phyloP scores from a whole-genome alignment of 805 yeast species.

The Saccharomycopsis oosterbeekiorum region DNA sequence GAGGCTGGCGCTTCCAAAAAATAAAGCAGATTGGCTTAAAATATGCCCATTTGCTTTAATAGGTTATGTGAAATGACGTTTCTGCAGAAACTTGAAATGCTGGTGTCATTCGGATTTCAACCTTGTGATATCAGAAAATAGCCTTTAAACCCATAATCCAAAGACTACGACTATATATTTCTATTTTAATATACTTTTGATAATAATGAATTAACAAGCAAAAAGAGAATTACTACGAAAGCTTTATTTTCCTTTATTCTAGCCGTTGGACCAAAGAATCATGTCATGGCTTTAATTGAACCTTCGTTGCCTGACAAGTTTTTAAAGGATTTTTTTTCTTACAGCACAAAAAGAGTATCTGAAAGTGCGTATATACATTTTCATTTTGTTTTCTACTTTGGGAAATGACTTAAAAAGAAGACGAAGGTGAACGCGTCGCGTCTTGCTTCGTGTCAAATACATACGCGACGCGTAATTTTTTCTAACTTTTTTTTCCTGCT shows the following conservation, averaged over 20 bases:
- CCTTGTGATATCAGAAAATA: not conserved
- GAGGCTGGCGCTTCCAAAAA: not conserved
- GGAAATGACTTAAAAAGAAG: not conserved
- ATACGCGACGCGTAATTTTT: conserved; percentile 1
- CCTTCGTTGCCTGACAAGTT: too few species aligned
- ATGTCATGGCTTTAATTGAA: too few species aligned
- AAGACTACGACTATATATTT: not conserved
- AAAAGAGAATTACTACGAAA: too few species aligned
- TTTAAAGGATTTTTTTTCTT: too few species aligned
- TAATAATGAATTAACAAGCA: not conserved
- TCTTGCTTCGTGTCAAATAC: not conserved
- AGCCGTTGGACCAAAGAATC: too few species aligned
- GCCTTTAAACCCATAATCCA: not conserved
- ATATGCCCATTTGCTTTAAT: not conserved
- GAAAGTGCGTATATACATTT: too few species aligned
- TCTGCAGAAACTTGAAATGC: not conserved
- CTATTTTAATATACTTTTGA: not conserved
- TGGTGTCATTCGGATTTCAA: not conserved
- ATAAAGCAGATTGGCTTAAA: not conserved
- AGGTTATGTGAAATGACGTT: not conserved
- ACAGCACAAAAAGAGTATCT: too few species aligned
- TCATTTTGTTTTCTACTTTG: not conserved
- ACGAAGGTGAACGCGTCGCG: not conserved
- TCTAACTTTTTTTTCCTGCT: not conserved
- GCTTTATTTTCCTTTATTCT: too few species aligned